Conservation (phyloP, 2,329 filamentous ascomycete genomes). For the Diaporthe citrichinensis region DNA sequence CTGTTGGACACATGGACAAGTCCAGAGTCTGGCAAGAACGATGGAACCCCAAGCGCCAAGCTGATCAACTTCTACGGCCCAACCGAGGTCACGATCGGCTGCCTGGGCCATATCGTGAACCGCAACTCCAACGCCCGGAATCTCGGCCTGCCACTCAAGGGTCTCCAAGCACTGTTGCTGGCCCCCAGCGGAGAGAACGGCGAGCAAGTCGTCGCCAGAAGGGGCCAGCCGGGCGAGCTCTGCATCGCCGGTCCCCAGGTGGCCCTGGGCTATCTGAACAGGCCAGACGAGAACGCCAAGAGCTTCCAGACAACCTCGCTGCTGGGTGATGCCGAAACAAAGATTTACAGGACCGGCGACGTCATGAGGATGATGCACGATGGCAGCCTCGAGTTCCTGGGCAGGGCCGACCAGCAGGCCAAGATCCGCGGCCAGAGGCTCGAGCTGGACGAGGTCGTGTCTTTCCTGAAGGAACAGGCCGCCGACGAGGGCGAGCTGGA, state of each 20-base stretch:
- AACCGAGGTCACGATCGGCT: slow-evolving; percentile 43
- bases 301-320: slow-evolving; percentile 38
- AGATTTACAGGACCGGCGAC: slow-evolving; percentile 45
- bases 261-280: slow-evolving; percentile 40
- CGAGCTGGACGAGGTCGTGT: slow-evolving; percentile 42
- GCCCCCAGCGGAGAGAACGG: background rate
- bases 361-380: slow-evolving; percentile 42
- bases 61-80: slow-evolving; percentile 38
- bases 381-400: slow-evolving; percentile 43
- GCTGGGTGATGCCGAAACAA: slow-evolving; percentile 17
- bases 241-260: slow-evolving; percentile 42
- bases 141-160: slow-evolving; percentile 35
- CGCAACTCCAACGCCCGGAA: slow-evolving; percentile 52
- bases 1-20: slow-evolving; percentile 26
- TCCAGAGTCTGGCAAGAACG: background rate
- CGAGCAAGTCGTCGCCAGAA: slow-evolving; percentile 11
- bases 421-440: slow-evolving; percentile 42
- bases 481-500: slow-evolving; percentile 38
- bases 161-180: slow-evolving; percentile 19
- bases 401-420: slow-evolving; percentile 41
- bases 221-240: slow-evolving; percentile 36
- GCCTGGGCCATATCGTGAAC: slow-evolving; percentile 47
- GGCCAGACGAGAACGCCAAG: slow-evolving; percentile 38
- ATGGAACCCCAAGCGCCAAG: background rate
- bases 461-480: slow-evolving; percentile 35